Conservation (phyloP, 192 early-diverging fungal genomes). For the Coemansia sp. region DNA sequence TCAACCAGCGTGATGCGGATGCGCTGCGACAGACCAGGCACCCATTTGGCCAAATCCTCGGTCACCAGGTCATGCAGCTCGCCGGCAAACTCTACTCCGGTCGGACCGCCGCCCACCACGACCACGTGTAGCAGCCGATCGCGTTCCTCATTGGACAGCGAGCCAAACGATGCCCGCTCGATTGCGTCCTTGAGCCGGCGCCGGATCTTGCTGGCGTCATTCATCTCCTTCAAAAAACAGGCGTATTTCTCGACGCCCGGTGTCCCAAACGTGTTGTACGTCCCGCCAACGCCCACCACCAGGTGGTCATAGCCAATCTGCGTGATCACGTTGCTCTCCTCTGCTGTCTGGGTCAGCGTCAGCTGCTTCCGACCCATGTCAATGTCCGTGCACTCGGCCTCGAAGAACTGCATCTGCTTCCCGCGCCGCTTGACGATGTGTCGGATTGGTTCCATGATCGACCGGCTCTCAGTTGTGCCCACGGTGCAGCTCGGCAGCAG, state of each 20-base stretch:
- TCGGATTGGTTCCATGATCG: constrained; percentile 80
- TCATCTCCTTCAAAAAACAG: constrained; percentile 80
- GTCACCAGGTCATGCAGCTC: constrained; percentile 80
- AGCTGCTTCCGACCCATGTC: constrained; percentile 77
- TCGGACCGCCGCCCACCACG: constrained; percentile 85
- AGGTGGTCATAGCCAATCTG: constrained; percentile 73
- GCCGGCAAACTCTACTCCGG: constrained; percentile 68
- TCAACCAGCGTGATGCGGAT: constrained; percentile 72
- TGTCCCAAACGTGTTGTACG: constrained; percentile 80
- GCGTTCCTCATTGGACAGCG: constrained; percentile 59
- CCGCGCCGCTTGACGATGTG: constrained; percentile 75
- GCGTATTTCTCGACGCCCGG: constrained; percentile 81
- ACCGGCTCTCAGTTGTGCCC: constrained; percentile 82
- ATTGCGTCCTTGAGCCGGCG: constrained; percentile 74
- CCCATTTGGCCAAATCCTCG: constrained; percentile 72
- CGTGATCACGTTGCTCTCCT: constrained; percentile 7
- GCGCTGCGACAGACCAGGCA: constrained; percentile 64
- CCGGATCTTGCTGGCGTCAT: constrained; percentile 79
- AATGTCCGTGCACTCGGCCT: constrained; percentile 87
- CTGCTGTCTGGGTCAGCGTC: constrained; percentile 54
- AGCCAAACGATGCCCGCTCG: constrained; percentile 70
- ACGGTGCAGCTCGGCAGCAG: constrained; percentile 80
- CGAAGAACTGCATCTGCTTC: constrained; percentile 76
- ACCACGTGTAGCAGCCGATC: constrained; percentile 72
- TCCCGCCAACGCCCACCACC: constrained; percentile 76